Evolutionary conservation across 805 yeast species (phyloP).

Genomic region (Candida sithepensis): DNA sequence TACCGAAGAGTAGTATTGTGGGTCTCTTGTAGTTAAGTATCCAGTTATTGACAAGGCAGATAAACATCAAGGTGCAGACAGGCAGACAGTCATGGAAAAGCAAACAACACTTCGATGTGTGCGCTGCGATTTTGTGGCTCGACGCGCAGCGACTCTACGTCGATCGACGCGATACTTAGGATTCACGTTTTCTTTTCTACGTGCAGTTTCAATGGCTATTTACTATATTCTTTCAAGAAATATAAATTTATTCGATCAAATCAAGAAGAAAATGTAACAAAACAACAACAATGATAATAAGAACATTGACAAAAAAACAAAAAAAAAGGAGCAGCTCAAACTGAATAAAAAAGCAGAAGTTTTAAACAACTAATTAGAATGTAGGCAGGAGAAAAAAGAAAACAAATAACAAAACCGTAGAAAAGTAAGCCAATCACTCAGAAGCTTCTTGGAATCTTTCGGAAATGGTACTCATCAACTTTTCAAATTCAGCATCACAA

Average conservation of each 20-base stretch:
- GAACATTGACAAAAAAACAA: neutral
- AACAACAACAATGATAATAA: conserved; percentile 1
- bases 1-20: too few species aligned
- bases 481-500: conserved; percentile 72
- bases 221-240: neutral
- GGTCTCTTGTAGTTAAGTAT: too few species aligned
- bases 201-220: too few species aligned
- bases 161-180: neutral
- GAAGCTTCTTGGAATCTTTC: conserved; percentile 95
- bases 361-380: neutral
- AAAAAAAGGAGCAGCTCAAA: too few species aligned
- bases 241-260: neutral
- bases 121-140: too few species aligned
- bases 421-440: conserved; percentile 49
- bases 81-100: neutral
- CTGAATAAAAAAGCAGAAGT: neutral
- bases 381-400: neutral
- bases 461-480: conserved; percentile 66
- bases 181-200: too few species aligned
- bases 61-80: neutral
- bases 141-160: too few species aligned
- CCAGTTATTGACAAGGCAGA: too few species aligned
- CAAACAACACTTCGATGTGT: neutral
- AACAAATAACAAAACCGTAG: neutral
- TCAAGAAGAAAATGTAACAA: neutral